Evolutionary conservation across 2,329 filamentous ascomycete species (phyloP), one percentile per base, ranked within the genome.

Genomic region (Verticillium albo-atrum): DNA sequence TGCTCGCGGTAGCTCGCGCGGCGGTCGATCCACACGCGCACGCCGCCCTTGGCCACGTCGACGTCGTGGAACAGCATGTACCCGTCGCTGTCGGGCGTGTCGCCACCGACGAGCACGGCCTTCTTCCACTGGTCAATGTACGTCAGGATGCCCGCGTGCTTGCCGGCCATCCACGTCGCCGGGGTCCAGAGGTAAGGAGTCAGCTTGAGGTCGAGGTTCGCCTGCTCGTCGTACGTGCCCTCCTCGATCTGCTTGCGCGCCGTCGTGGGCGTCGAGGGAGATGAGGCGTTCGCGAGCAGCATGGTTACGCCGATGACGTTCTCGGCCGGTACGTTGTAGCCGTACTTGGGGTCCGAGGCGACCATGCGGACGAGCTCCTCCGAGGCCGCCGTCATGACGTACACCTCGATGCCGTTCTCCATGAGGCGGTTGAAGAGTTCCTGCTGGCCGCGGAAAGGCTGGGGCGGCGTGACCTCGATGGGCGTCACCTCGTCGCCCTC

Each of bases 361-460:
- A 79, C 74, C 75, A 79, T 77, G 56, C 77, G 73, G 17, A 79
- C 77, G 7, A 79, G 69, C 64, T 79, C 77, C 61, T 79, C 77
- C n/a, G 70, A 69, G 1, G 77, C 65, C 6, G 77, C 77, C 25
- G 68, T 61, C 47, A 79, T 63, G 25, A 79, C 71, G 60, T 79
- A 79, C 23, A 79, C 76, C 3, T 71, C 70, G 47, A 79, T 79
- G 25, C 74, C 75, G 62, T 78, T 75, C 47, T 62, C 65, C 74
- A 75, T 76, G 20, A 79, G 72, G 6, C 68, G 68, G 63, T 77
- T 75, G 71, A 74, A 79, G 7, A 79, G 72, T 68, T 79, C 76
- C 5, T 70, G 68, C 64, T 79, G 76, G 7, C 74, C 75, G 7
- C 68, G 62, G 53, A 77, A 78, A 51, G 76, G 58, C 54, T 66